These are phyloP conservation scores for Rhizoclosmatium globosum DNA, from an alignment of 192 early-diverging fungal species.

Conservation along the genomic window DNA sequence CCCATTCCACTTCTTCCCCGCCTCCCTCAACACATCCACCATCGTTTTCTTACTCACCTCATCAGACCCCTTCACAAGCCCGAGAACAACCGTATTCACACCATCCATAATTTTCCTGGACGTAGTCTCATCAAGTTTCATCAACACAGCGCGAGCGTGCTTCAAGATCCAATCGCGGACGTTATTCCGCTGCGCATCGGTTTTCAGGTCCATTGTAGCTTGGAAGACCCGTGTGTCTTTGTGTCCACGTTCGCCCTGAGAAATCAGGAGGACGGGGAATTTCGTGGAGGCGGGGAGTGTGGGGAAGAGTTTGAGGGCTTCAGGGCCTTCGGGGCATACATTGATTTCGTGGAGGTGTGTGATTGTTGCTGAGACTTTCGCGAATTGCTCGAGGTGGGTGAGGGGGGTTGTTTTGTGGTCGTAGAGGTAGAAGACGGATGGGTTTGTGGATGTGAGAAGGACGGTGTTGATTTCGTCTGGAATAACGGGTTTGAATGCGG, in stretches of 20 bases:
- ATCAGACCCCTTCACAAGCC: conserved; percentile 27
- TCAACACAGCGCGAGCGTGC: conserved; percentile 20
- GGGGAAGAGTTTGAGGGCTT: not conserved
- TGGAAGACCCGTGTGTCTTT: conserved; percentile 5
- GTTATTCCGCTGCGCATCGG: not conserved
- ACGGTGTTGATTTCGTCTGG: conserved; percentile 37
- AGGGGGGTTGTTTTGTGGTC: conserved; percentile 38
- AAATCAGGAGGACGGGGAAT: not conserved
- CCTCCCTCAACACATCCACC: conserved; percentile 8
- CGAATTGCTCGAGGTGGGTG: conserved; percentile 23
- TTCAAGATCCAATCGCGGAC: conserved; percentile 33
- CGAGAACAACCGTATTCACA: conserved; percentile 26
- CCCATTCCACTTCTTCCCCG: not conserved
- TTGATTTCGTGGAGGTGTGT: conserved; percentile 7
- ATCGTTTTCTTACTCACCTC: not conserved
- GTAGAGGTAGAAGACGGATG: conserved; percentile 47
- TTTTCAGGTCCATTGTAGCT: conserved; percentile 5
- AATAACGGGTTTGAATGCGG: conserved; percentile 42
- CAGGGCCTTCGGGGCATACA: conserved; percentile 10
- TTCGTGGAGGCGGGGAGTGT: not conserved
- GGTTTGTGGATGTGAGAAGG: conserved; percentile 23
- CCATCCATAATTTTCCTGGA: conserved; percentile 7
- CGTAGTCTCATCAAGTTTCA: conserved; percentile 7
- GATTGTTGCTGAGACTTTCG: not conserved
- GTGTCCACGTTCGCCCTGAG: conserved; percentile 18